phyloP scores from a whole-genome alignment of 345 rosid genomes.

The Eucalyptus sp. region DNA sequence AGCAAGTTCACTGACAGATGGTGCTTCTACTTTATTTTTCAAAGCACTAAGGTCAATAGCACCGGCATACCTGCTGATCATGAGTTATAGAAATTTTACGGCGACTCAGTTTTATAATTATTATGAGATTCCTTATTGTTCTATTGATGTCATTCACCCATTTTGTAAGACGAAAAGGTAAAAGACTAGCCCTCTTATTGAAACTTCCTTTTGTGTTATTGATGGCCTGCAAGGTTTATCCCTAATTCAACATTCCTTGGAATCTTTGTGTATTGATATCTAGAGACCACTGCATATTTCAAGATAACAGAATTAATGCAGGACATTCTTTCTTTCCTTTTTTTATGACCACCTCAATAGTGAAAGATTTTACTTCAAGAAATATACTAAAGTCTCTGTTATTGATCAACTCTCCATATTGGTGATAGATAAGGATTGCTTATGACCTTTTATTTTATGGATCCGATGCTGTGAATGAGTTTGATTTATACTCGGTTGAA shows the following conservation, averaged over 20 bases:
- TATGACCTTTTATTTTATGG: not conserved
- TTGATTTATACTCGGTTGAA: not conserved
- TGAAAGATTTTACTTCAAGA: not conserved
- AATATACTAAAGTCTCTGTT: not conserved
- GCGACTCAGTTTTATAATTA: not conserved
- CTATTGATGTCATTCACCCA: too few relatives aligned
- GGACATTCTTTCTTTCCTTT: not conserved
- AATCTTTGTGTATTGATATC: not conserved
- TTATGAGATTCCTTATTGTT: too few relatives aligned
- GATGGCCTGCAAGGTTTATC: not conserved
- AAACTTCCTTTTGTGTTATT: not conserved
- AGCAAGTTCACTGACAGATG: too few relatives aligned
- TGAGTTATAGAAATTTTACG: not conserved
- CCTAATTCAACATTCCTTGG: not conserved
- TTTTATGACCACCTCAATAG: not conserved
- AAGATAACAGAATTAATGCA: not conserved
- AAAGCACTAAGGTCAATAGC: too few relatives aligned
- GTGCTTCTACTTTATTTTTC: too few relatives aligned
- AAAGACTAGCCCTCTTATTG: too few relatives aligned
- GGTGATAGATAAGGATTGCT: not conserved
- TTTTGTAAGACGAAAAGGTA: too few relatives aligned
- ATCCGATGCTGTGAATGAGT: rapidly evolving
- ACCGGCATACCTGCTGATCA: too few relatives aligned
- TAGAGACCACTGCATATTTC: not conserved
- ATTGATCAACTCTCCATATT: not conserved